Evolutionary conservation across 2,329 filamentous ascomycete species (phyloP).

Genomic region (Paraphoma chrysanthemicola): DNA sequence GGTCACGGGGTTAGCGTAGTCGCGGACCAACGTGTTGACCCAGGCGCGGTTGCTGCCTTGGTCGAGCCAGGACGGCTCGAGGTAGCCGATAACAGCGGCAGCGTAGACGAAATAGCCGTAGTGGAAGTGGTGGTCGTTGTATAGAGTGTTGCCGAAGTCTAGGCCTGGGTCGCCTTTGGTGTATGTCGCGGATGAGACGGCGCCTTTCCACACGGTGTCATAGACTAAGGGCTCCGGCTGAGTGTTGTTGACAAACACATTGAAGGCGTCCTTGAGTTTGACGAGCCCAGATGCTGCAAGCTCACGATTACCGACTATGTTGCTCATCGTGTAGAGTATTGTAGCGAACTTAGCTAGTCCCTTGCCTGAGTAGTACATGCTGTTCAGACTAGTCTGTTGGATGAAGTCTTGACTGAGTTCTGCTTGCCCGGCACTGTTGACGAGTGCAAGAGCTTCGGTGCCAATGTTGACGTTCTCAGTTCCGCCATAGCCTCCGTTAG

Average conservation of each 20-base stretch:
- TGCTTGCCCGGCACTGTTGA: constrained; percentile 67
- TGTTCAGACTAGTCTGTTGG: constrained; percentile 77
- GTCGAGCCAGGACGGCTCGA: constrained; percentile 78
- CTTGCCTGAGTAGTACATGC: constrained; percentile 90
- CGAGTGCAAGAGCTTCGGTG: constrained; percentile 61
- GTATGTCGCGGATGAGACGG: constrained; percentile 75
- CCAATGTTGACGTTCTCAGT: constrained; percentile 48
- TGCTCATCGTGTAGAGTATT: constrained; percentile 55
- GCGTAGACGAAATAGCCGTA: constrained; percentile 89
- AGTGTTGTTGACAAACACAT: constrained; percentile 55
- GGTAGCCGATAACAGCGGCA: constrained; percentile 81
- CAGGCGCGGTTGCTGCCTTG: constrained; percentile 73
- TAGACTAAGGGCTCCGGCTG: constrained; percentile 63
- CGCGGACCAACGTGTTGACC: constrained; percentile 83
- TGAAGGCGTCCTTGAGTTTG: constrained; percentile 59
- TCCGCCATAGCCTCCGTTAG: constrained; percentile 45
- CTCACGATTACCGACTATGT: constrained; percentile 66
- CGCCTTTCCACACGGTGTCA: constrained; percentile 74
- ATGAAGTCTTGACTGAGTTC: constrained; percentile 81
- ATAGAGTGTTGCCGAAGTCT: constrained; percentile 91
- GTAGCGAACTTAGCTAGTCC: constrained; percentile 54
- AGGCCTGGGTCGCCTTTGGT: constrained; percentile 48
- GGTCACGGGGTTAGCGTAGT: constrained; percentile 76
- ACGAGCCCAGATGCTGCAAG: constrained; percentile 60
- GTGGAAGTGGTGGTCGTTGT: constrained; percentile 75